Percentiles rank a stretch among this genome's conserved stretches.
phyloP scores from a whole-genome alignment of 441 rosid species.

The Brassica balearica region DNA sequence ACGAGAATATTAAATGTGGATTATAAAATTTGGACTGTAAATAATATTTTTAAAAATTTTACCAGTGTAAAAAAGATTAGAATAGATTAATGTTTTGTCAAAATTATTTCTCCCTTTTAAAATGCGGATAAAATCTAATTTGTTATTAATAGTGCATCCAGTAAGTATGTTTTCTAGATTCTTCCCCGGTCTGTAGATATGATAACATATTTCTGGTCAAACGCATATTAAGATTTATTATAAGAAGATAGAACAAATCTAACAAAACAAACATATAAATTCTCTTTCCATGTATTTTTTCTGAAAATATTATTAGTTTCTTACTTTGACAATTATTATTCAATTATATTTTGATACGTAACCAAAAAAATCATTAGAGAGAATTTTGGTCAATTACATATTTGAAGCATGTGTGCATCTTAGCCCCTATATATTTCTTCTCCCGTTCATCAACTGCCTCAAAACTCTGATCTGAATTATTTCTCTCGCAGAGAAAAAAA shows the following conservation, averaged over 20 bases:
- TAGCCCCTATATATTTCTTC: conserved; percentile 11
- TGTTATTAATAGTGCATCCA: not conserved
- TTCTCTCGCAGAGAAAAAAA: not conserved
- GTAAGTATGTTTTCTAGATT: not conserved
- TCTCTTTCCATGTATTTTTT: conserved; percentile 13
- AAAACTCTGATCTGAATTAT: conserved; percentile 7
- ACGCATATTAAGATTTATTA: conserved; percentile 17
- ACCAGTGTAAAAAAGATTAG: too few species aligned
- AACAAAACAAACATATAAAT: not conserved
- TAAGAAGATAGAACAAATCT: conserved; percentile 1
- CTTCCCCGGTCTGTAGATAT: not conserved
- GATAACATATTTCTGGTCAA: conserved; percentile 26
- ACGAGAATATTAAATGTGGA: not conserved
- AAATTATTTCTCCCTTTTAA: too few species aligned
- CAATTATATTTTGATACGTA: not conserved
- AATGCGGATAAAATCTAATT: not conserved
- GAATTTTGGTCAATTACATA: not conserved
- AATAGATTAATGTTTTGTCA: not conserved
- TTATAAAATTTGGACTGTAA: too few species aligned
- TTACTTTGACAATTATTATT: not conserved
- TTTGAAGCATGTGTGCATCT: conserved; percentile 21
- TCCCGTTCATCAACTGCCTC: conserved; percentile 20
- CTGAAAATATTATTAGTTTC: conserved; percentile 21
- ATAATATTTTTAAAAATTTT: too few species aligned
- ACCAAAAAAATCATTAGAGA: not conserved